phyloP scores from a whole-genome alignment of 1,284 basidiomycete species.

The Cutaneotrichosporon sp. region DNA sequence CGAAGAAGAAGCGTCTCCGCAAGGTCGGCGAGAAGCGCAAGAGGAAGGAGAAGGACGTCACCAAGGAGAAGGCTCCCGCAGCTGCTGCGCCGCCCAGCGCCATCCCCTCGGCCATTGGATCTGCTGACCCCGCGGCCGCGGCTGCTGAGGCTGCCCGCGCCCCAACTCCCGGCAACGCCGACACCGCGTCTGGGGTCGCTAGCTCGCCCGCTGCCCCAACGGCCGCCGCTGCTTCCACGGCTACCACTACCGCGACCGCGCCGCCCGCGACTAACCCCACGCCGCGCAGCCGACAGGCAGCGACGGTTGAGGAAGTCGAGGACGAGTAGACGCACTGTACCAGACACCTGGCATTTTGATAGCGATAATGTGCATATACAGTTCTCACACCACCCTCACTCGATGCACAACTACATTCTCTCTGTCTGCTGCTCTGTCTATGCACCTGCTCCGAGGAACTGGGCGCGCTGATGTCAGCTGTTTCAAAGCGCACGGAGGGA shows the following conservation, averaged over 20 bases:
- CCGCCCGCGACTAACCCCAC: slow-evolving; percentile 11
- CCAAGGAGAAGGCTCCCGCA: slow-evolving; percentile 6
- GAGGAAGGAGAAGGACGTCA: slow-evolving; percentile 17
- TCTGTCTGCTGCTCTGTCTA: slow-evolving; percentile 6
- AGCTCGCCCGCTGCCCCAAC: slow-evolving; percentile 5
- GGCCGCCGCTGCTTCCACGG: slow-evolving; percentile 11
- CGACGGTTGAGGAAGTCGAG: slow-evolving; percentile 47
- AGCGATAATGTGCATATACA: slow-evolving; percentile 8
- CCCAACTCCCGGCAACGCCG: slow-evolving; percentile 16
- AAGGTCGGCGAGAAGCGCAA: slow-evolving; percentile 31
- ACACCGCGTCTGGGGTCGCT: slow-evolving; percentile 11
- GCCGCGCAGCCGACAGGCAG: slow-evolving; percentile 31
- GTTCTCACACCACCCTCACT: slow-evolving; percentile 3
- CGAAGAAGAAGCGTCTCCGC: slow-evolving; percentile 76
- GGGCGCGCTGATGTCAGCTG: slow-evolving; percentile 40
- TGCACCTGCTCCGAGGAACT: slow-evolving; percentile 42
- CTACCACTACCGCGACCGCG: slow-evolving; percentile 18
- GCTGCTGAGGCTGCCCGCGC: slow-evolving; percentile 17
- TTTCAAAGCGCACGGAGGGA: no score
- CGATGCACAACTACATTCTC: slow-evolving; percentile 6
- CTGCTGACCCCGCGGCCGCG: slow-evolving; percentile 17
- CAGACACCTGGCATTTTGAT: neutral
- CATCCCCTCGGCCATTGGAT: slow-evolving; percentile 8
- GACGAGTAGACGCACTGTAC: slow-evolving; percentile 22
- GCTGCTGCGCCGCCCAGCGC: slow-evolving; percentile 3